Conservation (phyloP, 1,284 basidiomycete genomes). For the Sanghuangporus weigelae region DNA sequence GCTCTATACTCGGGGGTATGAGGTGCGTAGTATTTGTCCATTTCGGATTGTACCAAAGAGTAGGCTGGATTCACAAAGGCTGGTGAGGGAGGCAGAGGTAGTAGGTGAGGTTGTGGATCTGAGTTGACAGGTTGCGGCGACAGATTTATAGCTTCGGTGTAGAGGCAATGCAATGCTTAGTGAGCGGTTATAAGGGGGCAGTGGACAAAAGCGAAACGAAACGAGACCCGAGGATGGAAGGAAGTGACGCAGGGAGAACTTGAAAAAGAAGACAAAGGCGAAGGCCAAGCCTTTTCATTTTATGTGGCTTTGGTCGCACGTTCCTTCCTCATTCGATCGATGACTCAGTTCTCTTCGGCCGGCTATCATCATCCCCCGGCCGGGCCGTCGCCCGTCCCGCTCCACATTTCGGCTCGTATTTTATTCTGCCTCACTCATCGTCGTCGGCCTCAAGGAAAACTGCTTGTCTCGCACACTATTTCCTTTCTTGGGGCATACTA, state of each 20-base stretch:
- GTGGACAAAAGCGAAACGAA: neutral
- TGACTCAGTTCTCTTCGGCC: neutral
- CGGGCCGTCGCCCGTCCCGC: neutral
- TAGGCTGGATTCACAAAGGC: neutral
- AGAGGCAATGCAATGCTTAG: neutral
- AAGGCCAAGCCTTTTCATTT: neutral
- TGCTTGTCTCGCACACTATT: too few relatives aligned
- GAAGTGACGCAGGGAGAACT: neutral
- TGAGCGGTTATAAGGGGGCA: neutral
- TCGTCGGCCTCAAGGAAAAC: neutral
- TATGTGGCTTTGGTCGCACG: neutral
- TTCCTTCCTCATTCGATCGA: neutral
- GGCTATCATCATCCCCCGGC: neutral
- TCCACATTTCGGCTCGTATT: neutral
- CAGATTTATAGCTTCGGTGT: neutral
- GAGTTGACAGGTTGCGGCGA: neutral
- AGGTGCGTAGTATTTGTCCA: slow-evolving; percentile 70
- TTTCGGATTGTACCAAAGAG: slow-evolving; percentile 23
- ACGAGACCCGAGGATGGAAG: neutral
- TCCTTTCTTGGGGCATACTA: too few relatives aligned
- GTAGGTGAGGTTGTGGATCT: neutral
- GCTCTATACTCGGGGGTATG: slow-evolving; percentile 69
- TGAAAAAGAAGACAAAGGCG: neutral
- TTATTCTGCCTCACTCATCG: neutral
- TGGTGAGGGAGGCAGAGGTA: neutral